These are phyloP conservation scores for Pleurotus giganteus DNA, from an alignment of 768 basidiomycete genomes.

Conservation along the genomic window DNA sequence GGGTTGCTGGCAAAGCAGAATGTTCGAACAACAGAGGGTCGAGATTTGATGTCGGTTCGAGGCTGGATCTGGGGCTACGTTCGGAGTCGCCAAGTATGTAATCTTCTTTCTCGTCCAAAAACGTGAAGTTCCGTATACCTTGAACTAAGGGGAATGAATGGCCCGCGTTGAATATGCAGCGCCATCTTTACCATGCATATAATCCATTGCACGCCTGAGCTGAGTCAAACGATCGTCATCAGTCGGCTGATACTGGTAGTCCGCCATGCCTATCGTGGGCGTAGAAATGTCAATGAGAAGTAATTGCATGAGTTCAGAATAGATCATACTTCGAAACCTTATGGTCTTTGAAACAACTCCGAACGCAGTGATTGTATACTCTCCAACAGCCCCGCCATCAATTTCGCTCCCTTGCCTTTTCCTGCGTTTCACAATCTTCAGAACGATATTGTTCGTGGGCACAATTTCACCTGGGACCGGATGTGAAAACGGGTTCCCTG, in stretches of 20 bases:
- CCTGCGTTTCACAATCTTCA: conserved; percentile 79
- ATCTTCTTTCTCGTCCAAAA: conserved; percentile 69
- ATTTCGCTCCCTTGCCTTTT: conserved; percentile 36
- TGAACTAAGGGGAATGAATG: conserved; percentile 49
- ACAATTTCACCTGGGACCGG: conserved; percentile 82
- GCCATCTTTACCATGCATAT: conserved; percentile 74
- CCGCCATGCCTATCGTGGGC: conserved; percentile 78
- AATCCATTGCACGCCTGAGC: conserved; percentile 71
- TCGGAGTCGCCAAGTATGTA: conserved; percentile 35
- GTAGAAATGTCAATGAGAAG: not conserved
- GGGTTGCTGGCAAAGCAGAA: conserved; percentile 6
- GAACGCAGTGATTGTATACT: conserved; percentile 71
- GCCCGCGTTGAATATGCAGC: not conserved
- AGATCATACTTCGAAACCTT: conserved; percentile 80
- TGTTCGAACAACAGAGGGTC: conserved; percentile 45
- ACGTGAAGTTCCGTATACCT: conserved; percentile 63
- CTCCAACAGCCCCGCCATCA: conserved; percentile 44
- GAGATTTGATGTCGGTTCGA: conserved; percentile 36
- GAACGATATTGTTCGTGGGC: conserved; percentile 73
- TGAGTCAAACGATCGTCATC: conserved; percentile 65
- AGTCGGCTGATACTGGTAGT: conserved; percentile 86
- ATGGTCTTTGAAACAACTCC: conserved; percentile 81
- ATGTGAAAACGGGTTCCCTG: conserved; percentile 76
- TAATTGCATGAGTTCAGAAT: not conserved
- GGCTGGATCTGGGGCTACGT: conserved; percentile 16